Percentiles rank a stretch among this genome's conserved stretches.
Evolutionary conservation across 2,329 filamentous ascomycete genomes (phyloP).

Genomic region (Xylariaceae sp.): DNA sequence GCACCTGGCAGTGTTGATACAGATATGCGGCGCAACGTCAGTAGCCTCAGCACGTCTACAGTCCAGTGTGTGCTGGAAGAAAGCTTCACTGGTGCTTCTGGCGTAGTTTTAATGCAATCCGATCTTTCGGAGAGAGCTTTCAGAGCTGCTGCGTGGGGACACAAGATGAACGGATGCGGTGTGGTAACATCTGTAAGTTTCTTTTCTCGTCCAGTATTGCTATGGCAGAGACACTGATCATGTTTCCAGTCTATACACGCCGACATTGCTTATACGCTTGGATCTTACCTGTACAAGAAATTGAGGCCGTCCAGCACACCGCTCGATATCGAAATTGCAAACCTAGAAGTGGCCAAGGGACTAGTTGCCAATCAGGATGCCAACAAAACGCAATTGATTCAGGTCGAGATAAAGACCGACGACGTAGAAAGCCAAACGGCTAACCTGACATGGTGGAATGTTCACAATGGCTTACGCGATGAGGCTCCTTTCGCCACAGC

Average conservation of each 20-base stretch:
- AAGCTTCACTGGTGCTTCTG: slow-evolving; percentile 22
- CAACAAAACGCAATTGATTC: background rate
- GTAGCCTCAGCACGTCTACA: slow-evolving; percentile 29
- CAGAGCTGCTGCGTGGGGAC: slow-evolving; percentile 37
- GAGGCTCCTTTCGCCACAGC: background rate
- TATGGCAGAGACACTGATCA: background rate
- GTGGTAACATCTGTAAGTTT: slow-evolving; percentile 43
- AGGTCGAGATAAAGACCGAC: background rate
- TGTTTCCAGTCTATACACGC: slow-evolving; percentile 47
- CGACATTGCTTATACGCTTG: slow-evolving; percentile 44
- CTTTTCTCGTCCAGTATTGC: background rate
- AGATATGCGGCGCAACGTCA: background rate
- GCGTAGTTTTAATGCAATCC: slow-evolving; percentile 35
- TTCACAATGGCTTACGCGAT: background rate
- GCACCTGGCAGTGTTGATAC: background rate
- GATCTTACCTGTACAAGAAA: background rate
- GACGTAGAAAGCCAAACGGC: background rate
- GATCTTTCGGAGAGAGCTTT: slow-evolving; percentile 41
- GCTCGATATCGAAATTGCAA: background rate
- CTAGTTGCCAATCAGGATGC: background rate
- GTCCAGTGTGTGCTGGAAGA: slow-evolving; percentile 40
- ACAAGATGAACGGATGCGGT: slow-evolving; percentile 41
- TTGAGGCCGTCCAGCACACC: background rate
- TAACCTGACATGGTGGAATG: background rate
- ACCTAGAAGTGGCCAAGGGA: background rate